Base-by-base conservation (phyloP, 495 filamentous ascomycete genomes). In the Penicillium egyptiacum region DNA sequence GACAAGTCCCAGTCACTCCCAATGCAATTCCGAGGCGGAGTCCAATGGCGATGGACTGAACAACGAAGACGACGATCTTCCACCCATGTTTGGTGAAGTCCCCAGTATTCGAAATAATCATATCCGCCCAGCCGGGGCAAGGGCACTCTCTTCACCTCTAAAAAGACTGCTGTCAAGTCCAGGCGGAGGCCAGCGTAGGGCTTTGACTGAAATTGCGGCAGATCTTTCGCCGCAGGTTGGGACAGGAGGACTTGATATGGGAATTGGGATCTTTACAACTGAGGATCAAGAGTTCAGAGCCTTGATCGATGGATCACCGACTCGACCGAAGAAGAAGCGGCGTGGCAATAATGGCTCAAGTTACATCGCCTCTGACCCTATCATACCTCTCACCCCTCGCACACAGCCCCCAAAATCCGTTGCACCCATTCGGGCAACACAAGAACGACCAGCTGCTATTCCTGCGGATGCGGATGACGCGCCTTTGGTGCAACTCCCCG, bases 171-270 rank as follows among this genome's bases (percentile, higher is more conserved):
- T 75, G 17, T 71, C 78, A 8, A 76, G 68, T 41, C 75, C 74
- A 9, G 79, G 77, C 44, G 74, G 73, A 33, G 68, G 70, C 31
- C 75, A 73, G 40, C 72, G 75, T 17, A 71, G 75, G 42, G 66
- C 69, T 35, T 58, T 82, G 47, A 74, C 75, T 8, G 75, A 80
- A 20, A 81, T 82, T 59, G 76, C 74, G 5, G 70, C 69, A 0
- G 75, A 81, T 39, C 65, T 63, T 39, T 76, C 77, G 6, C 78
- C 78, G 3, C 67, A 72, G 30, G 67, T 71, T 39, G 66, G 63
- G 23, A 63, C 55, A 11, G 64, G 63, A 31, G 60, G 57, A 12
- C 70, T 72, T n/a, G 77, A 79, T 40, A 46, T 79, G 8, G 70
- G 74, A 17, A 67, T 80, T 37, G 68, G 68, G 19, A 66, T 81